A percentile compares a stretch with the other conserved stretches of the same genome.
Conservation (phyloP, 2,329 filamentous ascomycete genomes). For the Parascedosporium putredinis region DNA sequence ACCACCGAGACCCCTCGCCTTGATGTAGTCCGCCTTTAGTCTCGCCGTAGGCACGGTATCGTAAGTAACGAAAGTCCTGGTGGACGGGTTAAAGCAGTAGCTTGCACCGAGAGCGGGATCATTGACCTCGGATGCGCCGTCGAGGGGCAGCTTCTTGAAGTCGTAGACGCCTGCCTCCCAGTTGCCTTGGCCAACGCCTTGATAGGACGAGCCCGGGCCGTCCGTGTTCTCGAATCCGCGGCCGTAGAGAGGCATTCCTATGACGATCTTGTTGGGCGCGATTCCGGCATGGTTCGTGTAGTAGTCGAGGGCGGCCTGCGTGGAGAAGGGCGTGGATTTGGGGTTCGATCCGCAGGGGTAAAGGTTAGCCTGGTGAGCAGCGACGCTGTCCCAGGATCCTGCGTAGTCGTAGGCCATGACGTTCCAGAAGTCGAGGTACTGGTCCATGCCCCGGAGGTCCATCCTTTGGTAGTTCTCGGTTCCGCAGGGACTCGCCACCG, state of each 20-base stretch:
- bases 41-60: conserved; percentile 59
- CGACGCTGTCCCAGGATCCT: conserved; percentile 63
- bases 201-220: conserved; percentile 59
- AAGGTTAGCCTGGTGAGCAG: conserved; percentile 77
- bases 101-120: conserved; percentile 59
- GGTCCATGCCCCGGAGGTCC: conserved; percentile 54
- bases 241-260: conserved; percentile 90
- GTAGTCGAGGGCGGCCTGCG: conserved; percentile 55
- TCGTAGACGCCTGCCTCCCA: conserved; percentile 85
- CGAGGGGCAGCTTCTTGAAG: conserved; percentile 71
- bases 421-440: conserved; percentile 63
- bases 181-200: conserved; percentile 64
- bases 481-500: conserved; percentile 54
- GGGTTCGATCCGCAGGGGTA: conserved; percentile 48
- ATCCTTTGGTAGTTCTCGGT: conserved; percentile 52
- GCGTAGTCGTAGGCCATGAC: conserved; percentile 85
- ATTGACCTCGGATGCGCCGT: conserved; percentile 51
- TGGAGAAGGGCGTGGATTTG: conserved; percentile 66
- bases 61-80: conserved; percentile 65
- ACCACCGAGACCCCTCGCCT: conserved; percentile 58
- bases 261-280: conserved; percentile 59
- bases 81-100: conserved; percentile 61
- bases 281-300: conserved; percentile 57
- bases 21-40: conserved; percentile 64
- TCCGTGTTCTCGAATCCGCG: conserved; percentile 72